phyloP scores from a whole-genome alignment of 106 monocot genomes.

The Xerophyta viscosa region DNA sequence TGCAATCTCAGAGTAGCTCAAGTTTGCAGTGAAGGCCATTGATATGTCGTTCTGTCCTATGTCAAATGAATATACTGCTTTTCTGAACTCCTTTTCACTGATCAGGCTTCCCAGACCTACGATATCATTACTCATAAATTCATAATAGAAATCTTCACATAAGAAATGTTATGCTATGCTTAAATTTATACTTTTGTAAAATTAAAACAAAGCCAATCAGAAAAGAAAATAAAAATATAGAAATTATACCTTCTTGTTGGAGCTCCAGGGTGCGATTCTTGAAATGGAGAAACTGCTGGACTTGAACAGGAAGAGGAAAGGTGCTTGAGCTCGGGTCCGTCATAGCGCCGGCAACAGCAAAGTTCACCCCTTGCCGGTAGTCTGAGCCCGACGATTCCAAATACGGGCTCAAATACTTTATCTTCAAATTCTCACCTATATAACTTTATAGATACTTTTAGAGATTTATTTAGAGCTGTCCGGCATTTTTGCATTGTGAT shows the following conservation, averaged over 20 bases:
- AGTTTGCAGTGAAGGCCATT: slow-evolving; percentile 29
- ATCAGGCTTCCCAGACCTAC: slow-evolving; percentile 37
- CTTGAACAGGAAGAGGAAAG: slow-evolving; percentile 38
- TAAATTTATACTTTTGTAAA: too few species aligned
- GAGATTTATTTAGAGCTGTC: too few species aligned
- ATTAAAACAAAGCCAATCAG: background rate
- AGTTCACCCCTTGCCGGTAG: slow-evolving; percentile 43
- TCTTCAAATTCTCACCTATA: slow-evolving; percentile 40
- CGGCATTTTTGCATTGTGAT: too few species aligned
- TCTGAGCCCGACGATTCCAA: slow-evolving; percentile 55
- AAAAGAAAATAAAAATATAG: background rate
- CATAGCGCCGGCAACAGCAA: slow-evolving; percentile 43
- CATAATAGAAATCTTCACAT: too few species aligned
- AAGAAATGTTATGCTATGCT: too few species aligned
- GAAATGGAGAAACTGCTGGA: slow-evolving; percentile 57
- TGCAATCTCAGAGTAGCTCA: slow-evolving; percentile 29
- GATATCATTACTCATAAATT: too few species aligned
- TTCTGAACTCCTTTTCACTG: slow-evolving; percentile 24
- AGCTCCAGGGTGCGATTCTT: slow-evolving; percentile 51
- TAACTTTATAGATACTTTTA: too few species aligned
- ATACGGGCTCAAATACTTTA: slow-evolving; percentile 43
- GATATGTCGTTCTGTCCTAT: slow-evolving; percentile 53
- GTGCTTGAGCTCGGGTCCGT: slow-evolving; percentile 5
- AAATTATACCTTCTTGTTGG: slow-evolving; percentile 19
- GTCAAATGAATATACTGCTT: slow-evolving; percentile 46